Conservation (phyloP, 257 asterid species). For the Plectranthus barbatus region DNA sequence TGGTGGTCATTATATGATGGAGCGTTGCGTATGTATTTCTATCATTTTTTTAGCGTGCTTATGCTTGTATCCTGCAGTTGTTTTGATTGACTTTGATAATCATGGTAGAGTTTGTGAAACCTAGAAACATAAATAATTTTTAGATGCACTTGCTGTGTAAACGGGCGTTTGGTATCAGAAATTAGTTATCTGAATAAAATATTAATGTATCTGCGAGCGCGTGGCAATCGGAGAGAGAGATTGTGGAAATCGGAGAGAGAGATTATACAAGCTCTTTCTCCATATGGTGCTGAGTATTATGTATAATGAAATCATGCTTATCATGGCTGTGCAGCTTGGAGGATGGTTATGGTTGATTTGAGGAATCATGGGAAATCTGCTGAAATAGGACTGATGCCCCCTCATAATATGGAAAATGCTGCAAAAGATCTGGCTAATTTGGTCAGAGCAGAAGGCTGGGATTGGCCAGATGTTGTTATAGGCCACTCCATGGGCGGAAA, state of each 20-base stretch:
- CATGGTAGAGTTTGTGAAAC: not conserved
- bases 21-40: not conserved
- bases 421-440: slow-evolving; percentile 80
- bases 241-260: no score
- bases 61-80: not conserved
- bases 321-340: slow-evolving; percentile 47
- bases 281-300: not conserved
- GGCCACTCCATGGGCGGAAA: slow-evolving; percentile 99
- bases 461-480: slow-evolving; percentile 85
- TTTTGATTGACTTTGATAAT: not conserved
- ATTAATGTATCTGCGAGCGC: not conserved
- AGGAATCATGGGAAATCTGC: slow-evolving; percentile 91
- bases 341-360: slow-evolving; percentile 75
- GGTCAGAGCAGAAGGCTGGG: slow-evolving; percentile 63
- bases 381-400: slow-evolving; percentile 49
- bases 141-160: not conserved
- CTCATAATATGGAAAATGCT: slow-evolving; percentile 68
- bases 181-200: no score
- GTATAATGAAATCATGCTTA: not conserved
- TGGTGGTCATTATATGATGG: not conserved
- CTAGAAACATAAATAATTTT: not conserved
- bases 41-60: not conserved
- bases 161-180: not conserved
- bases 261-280: not conserved
- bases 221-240: not conserved